These are phyloP conservation scores for Mortierella sp. DNA, from an alignment of 371 early-diverging fungal species.

Conservation along the genomic window DNA sequence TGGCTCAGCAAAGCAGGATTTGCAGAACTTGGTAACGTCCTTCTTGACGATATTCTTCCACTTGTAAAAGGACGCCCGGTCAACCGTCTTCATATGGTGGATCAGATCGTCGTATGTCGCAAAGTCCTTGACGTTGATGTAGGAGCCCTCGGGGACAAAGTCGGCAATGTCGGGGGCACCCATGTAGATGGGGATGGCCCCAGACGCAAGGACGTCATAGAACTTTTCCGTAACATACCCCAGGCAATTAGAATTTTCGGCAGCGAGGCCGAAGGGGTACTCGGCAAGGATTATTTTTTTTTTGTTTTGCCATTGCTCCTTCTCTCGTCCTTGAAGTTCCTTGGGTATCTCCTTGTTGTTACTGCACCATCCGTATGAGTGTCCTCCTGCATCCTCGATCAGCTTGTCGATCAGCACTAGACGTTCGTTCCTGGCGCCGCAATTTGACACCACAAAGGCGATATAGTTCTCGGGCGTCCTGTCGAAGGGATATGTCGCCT, in stretches of 20 bases:
- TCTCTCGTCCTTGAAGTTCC: not conserved
- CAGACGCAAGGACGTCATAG: constrained; percentile 37
- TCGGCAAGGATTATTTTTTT: constrained; percentile 10
- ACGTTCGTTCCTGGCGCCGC: constrained; percentile 29
- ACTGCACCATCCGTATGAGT: constrained; percentile 36
- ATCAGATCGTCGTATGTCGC: constrained; percentile 20
- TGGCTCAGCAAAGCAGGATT: constrained; percentile 3
- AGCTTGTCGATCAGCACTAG: constrained; percentile 20
- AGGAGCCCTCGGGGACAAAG: constrained; percentile 38
- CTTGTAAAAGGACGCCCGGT: constrained; percentile 21
- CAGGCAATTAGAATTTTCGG: constrained; percentile 53
- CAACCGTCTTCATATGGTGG: constrained; percentile 28
- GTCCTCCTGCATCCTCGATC: constrained; percentile 22
- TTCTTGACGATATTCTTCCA: constrained; percentile 40
- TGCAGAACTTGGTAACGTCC: constrained; percentile 35
- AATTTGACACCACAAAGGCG: constrained; percentile 32
- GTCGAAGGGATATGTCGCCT: constrained; percentile 12
- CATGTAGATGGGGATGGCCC: constrained; percentile 50
- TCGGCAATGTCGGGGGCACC: constrained; percentile 52
- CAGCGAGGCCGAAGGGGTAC: constrained; percentile 33
- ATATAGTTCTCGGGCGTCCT: constrained; percentile 9
- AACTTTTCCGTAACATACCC: constrained; percentile 59
- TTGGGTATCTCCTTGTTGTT: constrained; percentile 32
- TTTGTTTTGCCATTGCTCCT: not conserved
- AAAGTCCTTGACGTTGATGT: constrained; percentile 32